Percentiles rank a stretch among this genome's conserved stretches.
Evolutionary conservation across 225 moss, liverwort and hornwort species (phyloP).

Genomic region (Bryum argenteum): DNA sequence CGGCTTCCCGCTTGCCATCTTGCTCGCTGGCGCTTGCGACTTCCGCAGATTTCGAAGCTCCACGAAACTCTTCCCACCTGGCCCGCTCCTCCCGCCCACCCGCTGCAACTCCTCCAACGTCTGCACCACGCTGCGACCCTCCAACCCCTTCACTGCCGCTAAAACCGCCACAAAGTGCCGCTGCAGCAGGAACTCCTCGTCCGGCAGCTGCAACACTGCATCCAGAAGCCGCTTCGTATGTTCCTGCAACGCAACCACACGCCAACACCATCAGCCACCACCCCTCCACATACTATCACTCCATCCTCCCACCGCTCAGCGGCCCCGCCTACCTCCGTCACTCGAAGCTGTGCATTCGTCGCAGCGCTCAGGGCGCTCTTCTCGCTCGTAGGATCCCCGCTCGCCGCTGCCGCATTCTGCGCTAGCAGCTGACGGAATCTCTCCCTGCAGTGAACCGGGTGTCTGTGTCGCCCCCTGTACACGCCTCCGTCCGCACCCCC

Average conservation of each 20-base stretch:
- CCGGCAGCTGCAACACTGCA: slow-evolving; percentile 72
- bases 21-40: slow-evolving; percentile 20
- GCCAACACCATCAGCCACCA: not conserved
- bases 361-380: slow-evolving; percentile 61
- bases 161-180: slow-evolving; percentile 77
- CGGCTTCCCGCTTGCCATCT: slow-evolving; percentile 14
- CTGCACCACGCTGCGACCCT: slow-evolving; percentile 23
- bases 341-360: slow-evolving; percentile 65
- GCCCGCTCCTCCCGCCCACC: slow-evolving; percentile 18
- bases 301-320: not conserved
- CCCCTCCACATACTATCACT: not conserved
- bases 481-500: slow-evolving; percentile 81
- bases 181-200: slow-evolving; percentile 86
- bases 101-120: slow-evolving; percentile 23
- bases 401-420: slow-evolving; percentile 69
- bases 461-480: slow-evolving; percentile 86
- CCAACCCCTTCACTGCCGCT: slow-evolving; percentile 52
- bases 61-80: slow-evolving; percentile 34
- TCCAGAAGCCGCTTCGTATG: slow-evolving; percentile 88
- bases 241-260: slow-evolving; percentile 49
- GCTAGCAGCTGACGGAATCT: slow-evolving; percentile 92
- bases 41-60: slow-evolving; percentile 29
- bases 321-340: slow-evolving; percentile 74
- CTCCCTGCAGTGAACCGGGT: slow-evolving; percentile 85
- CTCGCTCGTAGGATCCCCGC: slow-evolving; percentile 72